Conservation (phyloP, 345 rosid species). For the Pistacia atlantica region DNA sequence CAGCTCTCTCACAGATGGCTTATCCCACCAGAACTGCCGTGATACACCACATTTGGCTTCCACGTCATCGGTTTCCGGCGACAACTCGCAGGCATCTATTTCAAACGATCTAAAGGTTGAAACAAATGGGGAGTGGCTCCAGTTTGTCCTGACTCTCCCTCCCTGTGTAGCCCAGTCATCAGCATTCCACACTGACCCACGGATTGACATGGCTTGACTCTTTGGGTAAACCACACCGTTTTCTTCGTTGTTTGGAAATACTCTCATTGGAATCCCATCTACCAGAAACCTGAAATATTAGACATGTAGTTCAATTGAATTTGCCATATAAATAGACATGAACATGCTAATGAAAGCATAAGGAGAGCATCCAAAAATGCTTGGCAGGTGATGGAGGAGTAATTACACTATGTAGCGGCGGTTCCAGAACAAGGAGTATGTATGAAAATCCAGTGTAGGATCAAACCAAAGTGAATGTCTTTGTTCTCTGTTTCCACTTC, state of each 20-base stretch:
- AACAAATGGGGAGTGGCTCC: not conserved
- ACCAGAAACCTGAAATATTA: not conserved
- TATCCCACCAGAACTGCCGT: not conserved
- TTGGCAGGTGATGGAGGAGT: too few species aligned
- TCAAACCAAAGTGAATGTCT: slow-evolving; percentile 11
- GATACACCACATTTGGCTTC: not conserved
- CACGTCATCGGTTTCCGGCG: not conserved
- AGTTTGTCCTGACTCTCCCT: not conserved
- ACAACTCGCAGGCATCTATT: not conserved
- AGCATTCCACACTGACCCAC: not conserved
- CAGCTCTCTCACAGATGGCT: not conserved
- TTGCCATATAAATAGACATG: not conserved
- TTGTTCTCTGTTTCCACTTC: slow-evolving; percentile 5
- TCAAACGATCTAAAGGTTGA: not conserved
- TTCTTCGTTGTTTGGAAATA: not conserved
- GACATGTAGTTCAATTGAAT: not conserved
- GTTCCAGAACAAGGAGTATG: not conserved
- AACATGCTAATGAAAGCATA: too few species aligned
- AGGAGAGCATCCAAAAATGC: too few species aligned
- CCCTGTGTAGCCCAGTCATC: slow-evolving; percentile 3
- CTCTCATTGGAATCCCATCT: not conserved
- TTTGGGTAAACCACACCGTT: not conserved
- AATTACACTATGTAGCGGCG: not conserved
- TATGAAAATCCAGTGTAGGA: not conserved
- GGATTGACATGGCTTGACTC: slow-evolving; percentile 8